Evolutionary conservation across 805 yeast species (phyloP).

Genomic region (Limtongia smithiae): DNA sequence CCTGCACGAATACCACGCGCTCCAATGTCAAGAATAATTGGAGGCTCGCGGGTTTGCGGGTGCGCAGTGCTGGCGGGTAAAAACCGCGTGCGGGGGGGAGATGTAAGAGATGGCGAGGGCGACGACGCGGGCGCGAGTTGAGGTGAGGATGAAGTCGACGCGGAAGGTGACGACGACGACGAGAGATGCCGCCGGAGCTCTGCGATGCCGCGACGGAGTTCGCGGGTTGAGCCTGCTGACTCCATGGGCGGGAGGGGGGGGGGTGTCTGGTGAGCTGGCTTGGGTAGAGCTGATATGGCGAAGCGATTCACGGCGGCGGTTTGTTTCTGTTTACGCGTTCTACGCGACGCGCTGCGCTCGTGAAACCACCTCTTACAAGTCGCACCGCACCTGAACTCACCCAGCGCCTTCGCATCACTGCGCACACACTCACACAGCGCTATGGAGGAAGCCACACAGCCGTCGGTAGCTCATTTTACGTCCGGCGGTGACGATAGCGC

Average conservation of each 20-base stretch:
- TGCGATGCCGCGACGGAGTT: neutral
- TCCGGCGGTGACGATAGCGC: conserved; percentile 1
- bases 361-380: neutral
- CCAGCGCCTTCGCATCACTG: neutral
- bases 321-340: no score
- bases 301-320: no score
- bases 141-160: conserved; percentile 28
- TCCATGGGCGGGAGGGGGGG: no score
- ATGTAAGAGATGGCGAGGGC: neutral
- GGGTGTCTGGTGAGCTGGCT: no score
- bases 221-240: no score
- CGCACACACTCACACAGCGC: neutral
- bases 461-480: conserved; percentile 8
- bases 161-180: neutral
- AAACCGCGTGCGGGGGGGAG: conserved; percentile 3
- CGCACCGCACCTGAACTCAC: neutral
- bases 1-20: conserved; percentile 24
- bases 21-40: conserved; percentile 23
- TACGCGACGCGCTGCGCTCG: no score
- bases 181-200: conserved; percentile 4
- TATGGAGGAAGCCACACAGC: conserved; percentile 28
- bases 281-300: no score
- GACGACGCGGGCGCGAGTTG: conserved; percentile 32
- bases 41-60: no score
- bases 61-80: conserved; percentile 8